Conservation (phyloP, 495 filamentous ascomycete genomes). For the Xylaria scruposa region DNA sequence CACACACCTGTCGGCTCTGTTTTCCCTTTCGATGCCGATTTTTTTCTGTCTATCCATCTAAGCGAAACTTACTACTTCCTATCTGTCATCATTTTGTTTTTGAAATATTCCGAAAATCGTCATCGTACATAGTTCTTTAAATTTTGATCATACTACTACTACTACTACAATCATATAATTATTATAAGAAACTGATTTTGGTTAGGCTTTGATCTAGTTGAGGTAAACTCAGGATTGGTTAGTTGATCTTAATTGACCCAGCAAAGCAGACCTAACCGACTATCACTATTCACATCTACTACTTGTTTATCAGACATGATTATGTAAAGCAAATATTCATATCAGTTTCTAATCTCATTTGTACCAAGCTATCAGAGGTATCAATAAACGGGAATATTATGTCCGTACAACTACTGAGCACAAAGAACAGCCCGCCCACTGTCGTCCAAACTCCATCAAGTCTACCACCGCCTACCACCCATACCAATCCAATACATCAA, state of each 20-base stretch:
- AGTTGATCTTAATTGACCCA: not conserved
- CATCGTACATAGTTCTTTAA: constrained; percentile 3
- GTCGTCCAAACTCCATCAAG: not conserved
- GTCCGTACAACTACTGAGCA: not conserved
- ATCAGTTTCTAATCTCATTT: not conserved
- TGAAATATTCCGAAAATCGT: not conserved
- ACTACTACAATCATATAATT: not conserved
- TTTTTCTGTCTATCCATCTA: not conserved
- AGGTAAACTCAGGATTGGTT: not conserved
- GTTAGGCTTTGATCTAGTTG: not conserved
- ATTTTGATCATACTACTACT: constrained; percentile 3
- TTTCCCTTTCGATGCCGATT: not conserved
- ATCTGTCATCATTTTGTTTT: not conserved
- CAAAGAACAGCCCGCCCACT: not conserved
- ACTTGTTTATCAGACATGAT: not conserved
- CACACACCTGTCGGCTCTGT: not conserved
- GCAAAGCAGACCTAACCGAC: not conserved
- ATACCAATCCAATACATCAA: not conserved
- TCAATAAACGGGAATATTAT: constrained; percentile 5
- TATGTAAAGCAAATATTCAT: not conserved
- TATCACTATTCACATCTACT: not conserved
- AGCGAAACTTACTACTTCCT: not conserved
- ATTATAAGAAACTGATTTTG: not conserved
- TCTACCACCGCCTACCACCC: not conserved
- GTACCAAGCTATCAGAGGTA: constrained; percentile 6